A percentile compares a stretch with the other conserved stretches of the same genome.
These are phyloP conservation scores for Cucurbita argyrosperma DNA, from an alignment of 306 rosid species.

Conservation along the genomic window DNA sequence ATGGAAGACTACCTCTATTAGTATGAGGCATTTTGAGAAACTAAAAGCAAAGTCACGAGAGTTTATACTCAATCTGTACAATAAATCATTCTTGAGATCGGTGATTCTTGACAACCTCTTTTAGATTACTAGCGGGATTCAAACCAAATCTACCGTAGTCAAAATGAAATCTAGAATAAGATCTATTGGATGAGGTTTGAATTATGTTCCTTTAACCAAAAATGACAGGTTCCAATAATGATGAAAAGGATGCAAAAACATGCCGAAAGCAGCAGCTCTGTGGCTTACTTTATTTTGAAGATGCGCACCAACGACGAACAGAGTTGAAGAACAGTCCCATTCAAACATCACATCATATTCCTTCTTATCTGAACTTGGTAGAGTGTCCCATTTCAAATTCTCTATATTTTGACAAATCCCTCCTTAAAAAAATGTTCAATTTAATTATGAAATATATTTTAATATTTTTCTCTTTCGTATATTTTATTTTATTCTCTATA, in stretches of 20 bases:
- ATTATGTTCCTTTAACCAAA: background rate
- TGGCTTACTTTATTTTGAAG: conserved; percentile 1
- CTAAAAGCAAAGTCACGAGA: too few relatives aligned
- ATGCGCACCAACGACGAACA: background rate
- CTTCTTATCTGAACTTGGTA: background rate
- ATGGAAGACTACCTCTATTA: too few relatives aligned
- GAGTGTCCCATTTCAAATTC: background rate
- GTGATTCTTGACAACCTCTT: too few relatives aligned
- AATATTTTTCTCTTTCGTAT: too few relatives aligned
- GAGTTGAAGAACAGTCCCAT: background rate
- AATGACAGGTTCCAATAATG: background rate
- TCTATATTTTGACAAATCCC: background rate
- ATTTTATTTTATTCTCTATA: too few relatives aligned
- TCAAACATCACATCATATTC: background rate
- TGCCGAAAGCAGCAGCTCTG: background rate
- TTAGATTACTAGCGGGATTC: background rate
- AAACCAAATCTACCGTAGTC: background rate
- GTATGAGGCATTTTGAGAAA: too few relatives aligned
- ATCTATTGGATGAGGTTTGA: background rate
- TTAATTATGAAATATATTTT: too few relatives aligned
- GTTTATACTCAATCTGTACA: too few relatives aligned
- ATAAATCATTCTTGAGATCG: too few relatives aligned
- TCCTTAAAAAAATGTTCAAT: background rate
- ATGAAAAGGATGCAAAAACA: background rate
- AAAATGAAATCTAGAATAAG: background rate